These are phyloP conservation scores for Colletotrichum shisoi DNA, from an alignment of 2,329 filamentous ascomycete species.

Conservation along the genomic window DNA sequence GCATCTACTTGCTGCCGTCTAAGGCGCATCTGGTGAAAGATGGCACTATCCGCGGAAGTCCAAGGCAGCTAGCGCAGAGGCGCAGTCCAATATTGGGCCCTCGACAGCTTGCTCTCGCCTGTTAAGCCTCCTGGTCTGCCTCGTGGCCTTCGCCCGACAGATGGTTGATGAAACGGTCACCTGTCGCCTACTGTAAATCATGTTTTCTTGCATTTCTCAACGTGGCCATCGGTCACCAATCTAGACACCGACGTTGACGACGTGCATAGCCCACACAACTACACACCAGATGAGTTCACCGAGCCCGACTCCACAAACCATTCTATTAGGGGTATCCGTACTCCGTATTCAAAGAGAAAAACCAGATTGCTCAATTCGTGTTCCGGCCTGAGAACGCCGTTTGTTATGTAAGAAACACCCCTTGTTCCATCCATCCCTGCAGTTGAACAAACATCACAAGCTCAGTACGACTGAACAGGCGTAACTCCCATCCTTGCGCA, in stretches of 20 bases:
- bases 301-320: no score
- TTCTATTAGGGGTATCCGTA: not conserved
- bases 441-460: constrained; percentile 11
- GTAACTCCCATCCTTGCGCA: constrained; percentile 7
- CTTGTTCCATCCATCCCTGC: not conserved
- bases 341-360: not conserved
- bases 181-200: not conserved
- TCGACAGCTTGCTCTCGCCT: not conserved
- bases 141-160: not conserved
- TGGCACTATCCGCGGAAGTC: not conserved
- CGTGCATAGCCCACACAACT: not conserved
- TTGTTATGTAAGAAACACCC: not conserved
- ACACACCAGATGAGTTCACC: not conserved
- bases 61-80: constrained; percentile 20
- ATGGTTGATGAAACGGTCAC: constrained; percentile 1
- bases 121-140: constrained; percentile 22
- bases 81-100: constrained; percentile 26
- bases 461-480: constrained; percentile 10
- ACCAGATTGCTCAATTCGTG: not conserved
- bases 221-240: constrained; percentile 23
- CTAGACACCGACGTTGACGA: constrained; percentile 14
- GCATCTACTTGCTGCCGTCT: not conserved
- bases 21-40: constrained; percentile 9
- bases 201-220: not conserved
- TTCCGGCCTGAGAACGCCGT: constrained; percentile 10